Conservation (phyloP, 2,329 filamentous ascomycete species). For the Alternaria sp. region DNA sequence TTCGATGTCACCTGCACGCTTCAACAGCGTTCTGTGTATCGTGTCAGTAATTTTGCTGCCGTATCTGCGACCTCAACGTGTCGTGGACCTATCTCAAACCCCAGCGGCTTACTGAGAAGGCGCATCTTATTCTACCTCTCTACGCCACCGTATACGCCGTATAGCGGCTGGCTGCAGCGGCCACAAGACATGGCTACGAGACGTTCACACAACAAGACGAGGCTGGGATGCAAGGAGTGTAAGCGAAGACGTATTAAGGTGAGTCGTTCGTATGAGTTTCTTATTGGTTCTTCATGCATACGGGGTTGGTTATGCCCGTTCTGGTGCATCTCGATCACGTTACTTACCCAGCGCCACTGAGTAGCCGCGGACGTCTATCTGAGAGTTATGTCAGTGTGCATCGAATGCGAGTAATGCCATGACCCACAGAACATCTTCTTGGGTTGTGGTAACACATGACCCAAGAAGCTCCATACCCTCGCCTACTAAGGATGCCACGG, state of each 20-base stretch:
- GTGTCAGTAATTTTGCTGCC: background rate
- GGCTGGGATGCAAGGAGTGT: conserved; percentile 43
- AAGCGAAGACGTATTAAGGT: conserved; percentile 47
- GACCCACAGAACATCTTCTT: background rate
- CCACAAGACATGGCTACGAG: conserved; percentile 39
- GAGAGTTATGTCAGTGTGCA: background rate
- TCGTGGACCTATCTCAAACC: background rate
- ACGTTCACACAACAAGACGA: conserved; percentile 44
- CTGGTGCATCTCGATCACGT: background rate
- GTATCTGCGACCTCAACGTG: conserved; percentile 3
- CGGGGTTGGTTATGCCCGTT: background rate
- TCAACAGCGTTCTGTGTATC: conserved; percentile 11
- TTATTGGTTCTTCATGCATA: background rate
- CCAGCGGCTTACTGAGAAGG: background rate
- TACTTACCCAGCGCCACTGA: background rate
- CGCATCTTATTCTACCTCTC: background rate
- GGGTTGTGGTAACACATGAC: background rate
- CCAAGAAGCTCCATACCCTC: background rate
- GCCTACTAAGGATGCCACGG: background rate
- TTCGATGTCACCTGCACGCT: conserved; percentile 5
- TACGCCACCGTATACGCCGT: conserved; percentile 7
- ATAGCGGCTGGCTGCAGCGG: too few relatives aligned
- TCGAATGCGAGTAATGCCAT: background rate
- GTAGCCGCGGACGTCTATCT: background rate
- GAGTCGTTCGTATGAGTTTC: conserved; percentile 5